A percentile compares a stretch with the other conserved stretches of the same genome.
Conservation (phyloP, 176 grass and related monocot genomes). For the Thinopyrum elongatum region DNA sequence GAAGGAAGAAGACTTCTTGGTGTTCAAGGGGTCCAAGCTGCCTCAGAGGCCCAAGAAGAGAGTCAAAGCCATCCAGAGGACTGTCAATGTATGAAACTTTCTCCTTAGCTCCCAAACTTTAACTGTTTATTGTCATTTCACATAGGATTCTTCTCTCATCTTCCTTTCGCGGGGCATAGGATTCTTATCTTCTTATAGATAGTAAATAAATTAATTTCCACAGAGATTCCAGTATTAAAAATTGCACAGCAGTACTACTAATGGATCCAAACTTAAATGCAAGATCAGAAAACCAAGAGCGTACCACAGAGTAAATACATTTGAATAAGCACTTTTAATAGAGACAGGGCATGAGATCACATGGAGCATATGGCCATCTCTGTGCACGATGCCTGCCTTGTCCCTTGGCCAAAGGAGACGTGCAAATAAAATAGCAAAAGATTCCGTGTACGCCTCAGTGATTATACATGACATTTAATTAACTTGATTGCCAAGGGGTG, state of each 20-base stretch:
- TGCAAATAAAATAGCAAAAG: conserved; percentile 45
- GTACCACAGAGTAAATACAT: conserved; percentile 3
- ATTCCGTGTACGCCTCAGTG: background rate
- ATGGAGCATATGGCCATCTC: conserved; percentile 27
- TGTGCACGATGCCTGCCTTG: conserved; percentile 30
- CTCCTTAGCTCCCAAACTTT: conserved; percentile 9
- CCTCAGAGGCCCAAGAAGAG: conserved; percentile 94
- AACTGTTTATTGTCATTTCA: conserved; percentile 3
- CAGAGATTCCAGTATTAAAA: conserved; percentile 27
- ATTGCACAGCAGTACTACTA: background rate
- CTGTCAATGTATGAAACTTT: conserved; percentile 66
- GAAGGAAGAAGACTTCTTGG: conserved; percentile 93
- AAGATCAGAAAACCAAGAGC: background rate
- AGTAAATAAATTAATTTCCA: conserved; percentile 17
- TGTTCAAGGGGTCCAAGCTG: conserved; percentile 92
- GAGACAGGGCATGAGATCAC: conserved; percentile 24
- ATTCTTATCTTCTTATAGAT: conserved; percentile 32
- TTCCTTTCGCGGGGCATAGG: background rate
- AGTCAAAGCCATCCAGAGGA: conserved; percentile 89
- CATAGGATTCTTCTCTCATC: background rate
- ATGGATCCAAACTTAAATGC: conserved; percentile 1
- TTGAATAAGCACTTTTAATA: conserved; percentile 22
- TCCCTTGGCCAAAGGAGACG: conserved; percentile 18
- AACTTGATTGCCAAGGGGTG: conserved; percentile 19
- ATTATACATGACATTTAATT: background rate